phyloP scores from a whole-genome alignment of 2,329 filamentous ascomycete species.

The Aspergillus intermedius region DNA sequence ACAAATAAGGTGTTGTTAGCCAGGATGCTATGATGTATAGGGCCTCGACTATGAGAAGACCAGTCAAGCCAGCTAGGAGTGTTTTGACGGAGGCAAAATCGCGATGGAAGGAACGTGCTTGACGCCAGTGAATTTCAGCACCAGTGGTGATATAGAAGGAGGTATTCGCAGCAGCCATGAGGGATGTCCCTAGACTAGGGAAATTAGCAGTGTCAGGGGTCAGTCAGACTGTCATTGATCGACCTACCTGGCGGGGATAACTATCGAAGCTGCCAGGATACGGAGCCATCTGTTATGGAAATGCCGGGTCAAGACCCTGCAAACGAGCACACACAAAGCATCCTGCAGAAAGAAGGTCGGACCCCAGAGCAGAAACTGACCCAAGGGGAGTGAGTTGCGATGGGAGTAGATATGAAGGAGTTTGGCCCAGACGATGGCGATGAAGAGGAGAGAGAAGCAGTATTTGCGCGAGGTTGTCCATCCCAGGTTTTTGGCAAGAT shows the following conservation, averaged over 20 bases:
- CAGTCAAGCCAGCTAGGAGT: conserved; percentile 26
- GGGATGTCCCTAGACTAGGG: conserved; percentile 23
- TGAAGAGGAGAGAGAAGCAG: conserved; percentile 23
- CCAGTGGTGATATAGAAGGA: conserved; percentile 30
- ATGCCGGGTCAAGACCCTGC: conserved; percentile 18
- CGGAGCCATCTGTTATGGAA: conserved; percentile 15
- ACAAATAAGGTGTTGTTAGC: conserved; percentile 18
- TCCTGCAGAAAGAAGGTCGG: conserved; percentile 27
- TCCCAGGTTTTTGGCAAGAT: background rate
- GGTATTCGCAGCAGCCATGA: conserved; percentile 27
- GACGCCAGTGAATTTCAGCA: conserved; percentile 33
- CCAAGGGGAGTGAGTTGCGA: conserved; percentile 16
- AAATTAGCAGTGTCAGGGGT: background rate
- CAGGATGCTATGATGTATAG: conserved; percentile 20
- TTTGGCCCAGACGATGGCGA: conserved; percentile 22
- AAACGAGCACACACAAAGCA: conserved; percentile 18
- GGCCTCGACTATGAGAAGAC: conserved; percentile 25
- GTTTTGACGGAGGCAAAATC: conserved; percentile 29
- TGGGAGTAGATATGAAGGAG: conserved; percentile 23
- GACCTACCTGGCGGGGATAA: conserved; percentile 24
- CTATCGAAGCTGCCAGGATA: conserved; percentile 13
- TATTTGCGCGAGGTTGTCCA: conserved; percentile 25
- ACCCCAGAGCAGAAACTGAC: conserved; percentile 20
- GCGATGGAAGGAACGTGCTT: conserved; percentile 25
- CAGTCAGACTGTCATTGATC: background rate